Conservation (phyloP, 805 yeast species). For the Saccharomyces paradoxus region DNA sequence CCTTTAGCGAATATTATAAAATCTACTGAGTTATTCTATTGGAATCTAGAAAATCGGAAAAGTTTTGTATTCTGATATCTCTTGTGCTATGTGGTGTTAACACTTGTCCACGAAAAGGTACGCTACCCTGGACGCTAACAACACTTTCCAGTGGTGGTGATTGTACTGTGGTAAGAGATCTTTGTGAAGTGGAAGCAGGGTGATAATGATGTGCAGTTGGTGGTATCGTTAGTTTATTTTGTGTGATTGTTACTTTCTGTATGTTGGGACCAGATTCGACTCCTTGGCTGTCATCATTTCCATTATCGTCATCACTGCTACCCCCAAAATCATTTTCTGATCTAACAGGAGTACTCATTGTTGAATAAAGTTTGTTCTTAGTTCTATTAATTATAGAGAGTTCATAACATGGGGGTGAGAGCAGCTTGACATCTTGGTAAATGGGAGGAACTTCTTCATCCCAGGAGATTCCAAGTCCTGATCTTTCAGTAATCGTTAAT, state of each 20-base stretch:
- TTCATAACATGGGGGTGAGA: conserved; percentile 80
- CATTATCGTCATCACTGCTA: not conserved
- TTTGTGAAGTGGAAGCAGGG: not conserved
- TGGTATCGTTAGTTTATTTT: not conserved
- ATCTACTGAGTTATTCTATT: conserved; percentile 29
- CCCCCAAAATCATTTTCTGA: not conserved
- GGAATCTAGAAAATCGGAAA: conserved; percentile 24
- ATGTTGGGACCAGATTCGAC: not conserved
- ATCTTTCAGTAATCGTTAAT: conserved; percentile 72
- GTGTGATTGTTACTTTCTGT: not conserved
- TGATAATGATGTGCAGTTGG: conserved; percentile 6
- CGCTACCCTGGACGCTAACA: conserved; percentile 28
- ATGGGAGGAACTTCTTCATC: conserved; percentile 98
- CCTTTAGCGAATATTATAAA: not conserved
- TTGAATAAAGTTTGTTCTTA: not conserved
- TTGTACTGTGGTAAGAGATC: conserved; percentile 9
- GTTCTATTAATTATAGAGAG: conserved; percentile 7
- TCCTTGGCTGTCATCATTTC: not conserved
- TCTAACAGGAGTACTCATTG: not conserved
- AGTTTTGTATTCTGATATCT: conserved; percentile 16
- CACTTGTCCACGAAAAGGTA: conserved; percentile 17
- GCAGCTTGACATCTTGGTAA: conserved; percentile 72
- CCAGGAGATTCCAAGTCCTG: conserved; percentile 96
- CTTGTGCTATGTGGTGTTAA: conserved; percentile 30
- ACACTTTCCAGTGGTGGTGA: conserved; percentile 23